Percentiles rank a stretch among this genome's conserved stretches.
phyloP scores from a whole-genome alignment of 1,284 basidiomycete species.

The Ceratobasidium sp. region DNA sequence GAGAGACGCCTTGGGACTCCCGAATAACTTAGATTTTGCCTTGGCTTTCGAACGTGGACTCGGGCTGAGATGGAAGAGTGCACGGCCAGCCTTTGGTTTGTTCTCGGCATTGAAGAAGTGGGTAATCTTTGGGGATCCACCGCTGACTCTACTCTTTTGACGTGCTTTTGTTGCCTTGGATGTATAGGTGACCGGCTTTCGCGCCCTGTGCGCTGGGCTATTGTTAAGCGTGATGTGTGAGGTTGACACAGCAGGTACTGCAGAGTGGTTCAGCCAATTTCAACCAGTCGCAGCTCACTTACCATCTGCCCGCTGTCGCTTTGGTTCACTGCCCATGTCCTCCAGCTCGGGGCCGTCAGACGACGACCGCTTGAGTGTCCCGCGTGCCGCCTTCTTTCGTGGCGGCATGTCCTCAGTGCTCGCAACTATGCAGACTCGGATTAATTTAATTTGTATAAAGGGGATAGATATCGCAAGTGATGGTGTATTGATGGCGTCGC shows the following conservation, averaged over 20 bases:
- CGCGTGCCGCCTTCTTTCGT: slow-evolving; percentile 20
- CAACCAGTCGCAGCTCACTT: neutral
- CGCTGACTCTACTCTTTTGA: neutral
- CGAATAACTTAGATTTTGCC: slow-evolving; percentile 13
- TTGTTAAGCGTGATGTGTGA: slow-evolving; percentile 6
- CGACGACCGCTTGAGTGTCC: slow-evolving; percentile 20
- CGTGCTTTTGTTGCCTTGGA: slow-evolving; percentile 26
- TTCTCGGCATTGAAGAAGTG: slow-evolving; percentile 16
- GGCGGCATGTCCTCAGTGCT: slow-evolving; percentile 30
- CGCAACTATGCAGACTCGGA: neutral
- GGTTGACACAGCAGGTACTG: neutral
- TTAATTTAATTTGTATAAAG: neutral
- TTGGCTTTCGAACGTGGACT: slow-evolving; percentile 29
- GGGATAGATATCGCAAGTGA: slow-evolving; percentile 2
- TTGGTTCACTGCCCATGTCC: neutral
- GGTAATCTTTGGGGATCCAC: slow-evolving; percentile 8
- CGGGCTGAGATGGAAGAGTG: slow-evolving; percentile 28
- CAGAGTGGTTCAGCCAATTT: neutral
- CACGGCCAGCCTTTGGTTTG: neutral
- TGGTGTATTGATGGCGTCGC: slow-evolving; percentile 14
- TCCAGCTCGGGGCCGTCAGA: slow-evolving; percentile 15
- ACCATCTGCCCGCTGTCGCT: slow-evolving; percentile 21
- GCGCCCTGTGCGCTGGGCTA: slow-evolving; percentile 3
- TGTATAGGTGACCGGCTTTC: slow-evolving; percentile 17
- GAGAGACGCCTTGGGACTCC: neutral